A percentile compares a stretch with the other conserved stretches of the same genome.
Evolutionary conservation across 2,329 filamentous ascomycete species (phyloP).

Genomic region (Proliferodiscus dingleyae): DNA sequence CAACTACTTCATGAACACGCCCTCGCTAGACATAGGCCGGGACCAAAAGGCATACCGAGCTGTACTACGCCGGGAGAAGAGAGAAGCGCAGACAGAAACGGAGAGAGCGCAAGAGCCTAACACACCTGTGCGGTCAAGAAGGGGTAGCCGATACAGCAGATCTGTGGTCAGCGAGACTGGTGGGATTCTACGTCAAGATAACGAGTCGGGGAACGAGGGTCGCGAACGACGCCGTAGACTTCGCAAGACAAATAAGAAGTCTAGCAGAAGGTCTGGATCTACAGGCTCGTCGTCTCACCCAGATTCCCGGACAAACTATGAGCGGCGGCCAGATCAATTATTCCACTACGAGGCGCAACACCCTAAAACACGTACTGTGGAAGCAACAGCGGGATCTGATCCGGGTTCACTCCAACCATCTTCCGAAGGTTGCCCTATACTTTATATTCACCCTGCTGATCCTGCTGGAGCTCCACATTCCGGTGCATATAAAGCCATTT

Average conservation of each 20-base stretch:
- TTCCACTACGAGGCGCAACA: slow-evolving; percentile 47
- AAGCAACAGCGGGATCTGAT: too few relatives aligned
- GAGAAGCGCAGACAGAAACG: slow-evolving; percentile 43
- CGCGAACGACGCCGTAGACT: slow-evolving; percentile 41
- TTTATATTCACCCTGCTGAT: slow-evolving; percentile 71
- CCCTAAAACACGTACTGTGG: slow-evolving; percentile 40
- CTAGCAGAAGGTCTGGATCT: slow-evolving; percentile 40
- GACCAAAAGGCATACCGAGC: slow-evolving; percentile 60
- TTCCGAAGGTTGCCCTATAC: slow-evolving; percentile 57
- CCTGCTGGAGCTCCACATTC: slow-evolving; percentile 56
- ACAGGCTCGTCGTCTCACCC: slow-evolving; percentile 38
- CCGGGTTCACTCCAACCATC: slow-evolving; percentile 55
- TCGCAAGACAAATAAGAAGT: slow-evolving; percentile 30
- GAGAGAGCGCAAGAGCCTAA: slow-evolving; percentile 40
- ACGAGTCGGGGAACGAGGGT: slow-evolving; percentile 54
- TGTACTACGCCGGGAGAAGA: slow-evolving; percentile 39
- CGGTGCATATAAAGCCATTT: slow-evolving; percentile 65
- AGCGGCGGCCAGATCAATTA: slow-evolving; percentile 23
- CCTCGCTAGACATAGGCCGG: slow-evolving; percentile 66
- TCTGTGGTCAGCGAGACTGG: slow-evolving; percentile 66
- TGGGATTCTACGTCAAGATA: slow-evolving; percentile 61
- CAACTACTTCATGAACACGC: slow-evolving; percentile 74
- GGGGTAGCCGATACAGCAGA: slow-evolving; percentile 40
- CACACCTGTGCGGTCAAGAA: slow-evolving; percentile 45
- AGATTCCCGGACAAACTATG: slow-evolving; percentile 29